Evolutionary conservation across 805 yeast species (phyloP).

Genomic region (Metschnikowia koreensis): DNA sequence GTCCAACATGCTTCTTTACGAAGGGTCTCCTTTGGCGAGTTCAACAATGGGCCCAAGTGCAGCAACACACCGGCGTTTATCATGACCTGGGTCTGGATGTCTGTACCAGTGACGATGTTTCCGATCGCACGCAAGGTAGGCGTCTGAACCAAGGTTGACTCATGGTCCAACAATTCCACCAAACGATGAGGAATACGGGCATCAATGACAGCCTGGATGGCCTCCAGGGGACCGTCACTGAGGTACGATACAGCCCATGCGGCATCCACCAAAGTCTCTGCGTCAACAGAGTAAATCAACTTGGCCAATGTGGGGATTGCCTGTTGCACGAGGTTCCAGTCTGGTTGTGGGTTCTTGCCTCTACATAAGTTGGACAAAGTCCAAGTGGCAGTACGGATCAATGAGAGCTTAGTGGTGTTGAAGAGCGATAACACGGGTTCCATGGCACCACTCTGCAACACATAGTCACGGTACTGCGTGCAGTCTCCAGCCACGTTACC

Average conservation of each 20-base stretch:
- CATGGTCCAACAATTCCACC: constrained; percentile 85
- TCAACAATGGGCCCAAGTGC: constrained; percentile 75
- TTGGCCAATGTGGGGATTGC: constrained; percentile 92
- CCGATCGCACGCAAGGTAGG: constrained; percentile 98
- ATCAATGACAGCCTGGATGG: constrained; percentile 95
- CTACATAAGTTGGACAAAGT: constrained; percentile 94
- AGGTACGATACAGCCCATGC: constrained; percentile 98
- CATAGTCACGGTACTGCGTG: constrained; percentile 84
- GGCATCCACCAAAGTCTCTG: constrained; percentile 93
- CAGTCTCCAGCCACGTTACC: constrained; percentile 99
- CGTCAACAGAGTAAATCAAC: constrained; percentile 84
- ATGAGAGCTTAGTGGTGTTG: constrained; percentile 78
- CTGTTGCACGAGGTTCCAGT: constrained; percentile 82
- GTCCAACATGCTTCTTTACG: constrained; percentile 99
- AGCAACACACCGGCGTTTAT: constrained; percentile 90
- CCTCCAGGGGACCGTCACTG: constrained; percentile 88
- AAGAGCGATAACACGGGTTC: constrained; percentile 79
- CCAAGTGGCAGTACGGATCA: constrained; percentile 97
- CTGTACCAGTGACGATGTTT: constrained; percentile 96
- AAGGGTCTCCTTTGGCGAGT: constrained; percentile 85
- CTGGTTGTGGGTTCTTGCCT: constrained; percentile 95
- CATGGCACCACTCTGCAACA: constrained; percentile 82
- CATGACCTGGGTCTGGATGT: constrained; percentile 90
- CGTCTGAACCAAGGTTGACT: constrained; percentile 84
- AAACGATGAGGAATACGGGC: constrained; percentile 92